phyloP scores from a whole-genome alignment of 768 basidiomycete species.

The Phylloporus sp. region DNA sequence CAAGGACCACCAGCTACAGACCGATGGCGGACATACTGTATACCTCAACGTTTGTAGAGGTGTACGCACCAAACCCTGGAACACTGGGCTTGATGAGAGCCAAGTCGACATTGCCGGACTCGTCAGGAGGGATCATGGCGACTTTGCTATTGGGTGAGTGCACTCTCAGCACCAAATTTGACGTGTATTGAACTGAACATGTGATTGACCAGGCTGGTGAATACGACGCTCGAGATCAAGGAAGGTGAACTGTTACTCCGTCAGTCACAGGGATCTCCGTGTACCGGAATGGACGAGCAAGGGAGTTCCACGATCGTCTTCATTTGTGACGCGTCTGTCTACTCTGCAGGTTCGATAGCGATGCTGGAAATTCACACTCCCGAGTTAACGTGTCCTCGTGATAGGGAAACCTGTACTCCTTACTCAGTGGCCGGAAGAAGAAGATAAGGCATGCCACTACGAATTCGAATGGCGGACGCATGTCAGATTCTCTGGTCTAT shows the following conservation, averaged over 20 bases:
- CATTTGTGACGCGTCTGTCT: constrained; percentile 66
- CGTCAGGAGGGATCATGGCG: constrained; percentile 56
- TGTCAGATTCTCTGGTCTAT: constrained; percentile 40
- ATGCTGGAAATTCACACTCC: neutral
- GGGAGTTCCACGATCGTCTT: constrained; percentile 74
- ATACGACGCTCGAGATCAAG: constrained; percentile 58
- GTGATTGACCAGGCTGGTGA: constrained; percentile 31
- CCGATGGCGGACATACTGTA: constrained; percentile 44
- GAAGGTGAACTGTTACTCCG: constrained; percentile 52
- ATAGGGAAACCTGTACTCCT: constrained; percentile 52
- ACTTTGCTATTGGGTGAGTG: constrained; percentile 69
- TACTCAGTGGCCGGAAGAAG: constrained; percentile 59
- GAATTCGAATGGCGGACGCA: constrained; percentile 83
- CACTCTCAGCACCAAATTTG: neutral
- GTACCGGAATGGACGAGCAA: constrained; percentile 43
- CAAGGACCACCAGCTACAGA: constrained; percentile 58
- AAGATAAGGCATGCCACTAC: constrained; percentile 69
- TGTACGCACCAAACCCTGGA: constrained; percentile 56
- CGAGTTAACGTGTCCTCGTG: neutral
- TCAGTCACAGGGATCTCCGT: constrained; percentile 61
- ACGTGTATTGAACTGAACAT: neutral
- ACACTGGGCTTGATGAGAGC: constrained; percentile 44
- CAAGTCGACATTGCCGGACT: constrained; percentile 58
- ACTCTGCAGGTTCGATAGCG: constrained; percentile 41
- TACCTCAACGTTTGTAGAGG: constrained; percentile 64